Evolutionary conservation across 2,329 filamentous ascomycete species (phyloP).

Genomic region (Xylariaceae sp.): DNA sequence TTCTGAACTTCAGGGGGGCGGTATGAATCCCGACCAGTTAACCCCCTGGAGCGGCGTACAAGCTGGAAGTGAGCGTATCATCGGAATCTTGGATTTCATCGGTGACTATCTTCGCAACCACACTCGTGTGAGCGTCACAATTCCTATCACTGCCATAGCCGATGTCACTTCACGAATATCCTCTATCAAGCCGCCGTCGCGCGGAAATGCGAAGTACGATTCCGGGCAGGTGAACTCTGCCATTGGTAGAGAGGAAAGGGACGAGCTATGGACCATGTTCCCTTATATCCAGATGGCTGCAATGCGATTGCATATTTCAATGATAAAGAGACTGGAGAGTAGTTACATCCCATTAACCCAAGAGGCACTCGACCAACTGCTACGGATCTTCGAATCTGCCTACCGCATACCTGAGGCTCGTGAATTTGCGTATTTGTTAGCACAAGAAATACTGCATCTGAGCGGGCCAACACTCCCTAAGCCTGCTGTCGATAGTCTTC

Average conservation of each 20-base stretch:
- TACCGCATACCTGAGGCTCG: slow-evolving; percentile 56
- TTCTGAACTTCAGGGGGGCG: slow-evolving; percentile 47
- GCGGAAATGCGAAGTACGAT: slow-evolving; percentile 42
- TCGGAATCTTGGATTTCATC: slow-evolving; percentile 64
- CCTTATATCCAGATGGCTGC: slow-evolving; percentile 72
- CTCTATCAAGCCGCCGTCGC: slow-evolving; percentile 57
- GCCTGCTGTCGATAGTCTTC: slow-evolving; percentile 60
- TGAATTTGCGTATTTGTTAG: slow-evolving; percentile 56
- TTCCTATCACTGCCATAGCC: slow-evolving; percentile 66
- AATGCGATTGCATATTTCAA: slow-evolving; percentile 57
- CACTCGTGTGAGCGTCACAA: slow-evolving; percentile 62
- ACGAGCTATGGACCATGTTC: slow-evolving; percentile 71
- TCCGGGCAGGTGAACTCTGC: slow-evolving; percentile 66
- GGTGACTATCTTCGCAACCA: slow-evolving; percentile 60
- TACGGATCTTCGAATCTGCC: slow-evolving; percentile 65
- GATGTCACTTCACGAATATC: slow-evolving; percentile 71
- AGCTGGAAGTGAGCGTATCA: slow-evolving; percentile 67
- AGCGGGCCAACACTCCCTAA: slow-evolving; percentile 67
- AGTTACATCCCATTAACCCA: slow-evolving; percentile 59
- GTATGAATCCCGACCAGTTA: slow-evolving; percentile 49
- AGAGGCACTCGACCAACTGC: slow-evolving; percentile 66
- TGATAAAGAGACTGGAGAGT: slow-evolving; percentile 58
- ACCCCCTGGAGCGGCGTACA: slow-evolving; percentile 72
- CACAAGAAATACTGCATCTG: slow-evolving; percentile 56
- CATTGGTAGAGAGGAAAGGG: slow-evolving; percentile 76